Conservation (phyloP, 2,329 filamentous ascomycete species). For the Rhinocladiella mackenziei region DNA sequence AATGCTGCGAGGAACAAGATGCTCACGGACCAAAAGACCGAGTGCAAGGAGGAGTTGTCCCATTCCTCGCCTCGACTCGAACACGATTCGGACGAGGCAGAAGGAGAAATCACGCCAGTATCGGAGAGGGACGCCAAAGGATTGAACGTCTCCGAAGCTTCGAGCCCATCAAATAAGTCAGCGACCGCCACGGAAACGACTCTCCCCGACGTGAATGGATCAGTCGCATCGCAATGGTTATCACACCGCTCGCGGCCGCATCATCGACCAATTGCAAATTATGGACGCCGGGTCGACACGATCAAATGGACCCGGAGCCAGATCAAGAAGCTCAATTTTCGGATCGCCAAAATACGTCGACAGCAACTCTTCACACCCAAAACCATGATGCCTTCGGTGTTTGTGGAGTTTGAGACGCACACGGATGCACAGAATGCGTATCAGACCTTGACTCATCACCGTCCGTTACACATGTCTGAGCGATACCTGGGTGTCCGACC, state of each 20-base stretch:
- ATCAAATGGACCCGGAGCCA: slow-evolving; percentile 37
- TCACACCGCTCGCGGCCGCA: slow-evolving; percentile 32
- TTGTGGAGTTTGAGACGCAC: slow-evolving; percentile 81
- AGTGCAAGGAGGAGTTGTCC: slow-evolving; percentile 54
- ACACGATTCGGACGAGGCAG: slow-evolving; percentile 48
- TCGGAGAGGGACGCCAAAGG: slow-evolving; percentile 59
- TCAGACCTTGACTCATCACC: slow-evolving; percentile 81
- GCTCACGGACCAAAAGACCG: slow-evolving; percentile 30
- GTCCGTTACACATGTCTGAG: slow-evolving; percentile 81
- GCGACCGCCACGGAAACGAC: neutral
- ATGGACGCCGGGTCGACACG: slow-evolving; percentile 36
- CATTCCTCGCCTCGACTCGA: slow-evolving; percentile 60
- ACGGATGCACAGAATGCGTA: slow-evolving; percentile 79
- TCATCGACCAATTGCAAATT: slow-evolving; percentile 38
- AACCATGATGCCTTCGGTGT: slow-evolving; percentile 69
- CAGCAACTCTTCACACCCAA: slow-evolving; percentile 28
- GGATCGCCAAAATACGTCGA: slow-evolving; percentile 33
- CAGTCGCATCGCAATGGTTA: slow-evolving; percentile 38
- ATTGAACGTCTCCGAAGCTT: neutral
- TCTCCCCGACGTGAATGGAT: slow-evolving; percentile 34
- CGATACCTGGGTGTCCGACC: slow-evolving; percentile 79
- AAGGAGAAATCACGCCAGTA: slow-evolving; percentile 54
- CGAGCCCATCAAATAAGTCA: slow-evolving; percentile 1
- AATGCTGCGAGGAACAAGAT: slow-evolving; percentile 66
- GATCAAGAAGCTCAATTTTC: slow-evolving; percentile 32